Evolutionary conservation across 441 rosid genomes (phyloP).

Genomic region (Gossypium trilobum): DNA sequence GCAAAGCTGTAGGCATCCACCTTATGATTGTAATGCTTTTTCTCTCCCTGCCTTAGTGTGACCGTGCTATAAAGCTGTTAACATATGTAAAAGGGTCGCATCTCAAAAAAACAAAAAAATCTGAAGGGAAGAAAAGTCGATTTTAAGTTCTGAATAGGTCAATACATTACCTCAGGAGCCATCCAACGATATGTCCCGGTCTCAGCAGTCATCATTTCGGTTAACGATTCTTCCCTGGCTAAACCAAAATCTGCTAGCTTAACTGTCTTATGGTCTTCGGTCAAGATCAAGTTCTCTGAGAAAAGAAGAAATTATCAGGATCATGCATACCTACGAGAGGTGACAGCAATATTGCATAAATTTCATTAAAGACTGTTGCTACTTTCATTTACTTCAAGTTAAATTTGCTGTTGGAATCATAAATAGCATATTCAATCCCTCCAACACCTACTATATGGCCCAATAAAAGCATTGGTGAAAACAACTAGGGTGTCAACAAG

Average conservation of each 20-base stretch:
- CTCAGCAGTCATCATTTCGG: conserved; percentile 99
- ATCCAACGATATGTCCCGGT: conserved; percentile 96
- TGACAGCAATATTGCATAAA: neutral
- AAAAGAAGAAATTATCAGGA: conserved; percentile 8
- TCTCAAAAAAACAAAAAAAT: neutral
- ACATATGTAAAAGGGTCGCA: conserved; percentile 5
- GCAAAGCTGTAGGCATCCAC: conserved; percentile 94
- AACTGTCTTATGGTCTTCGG: conserved; percentile 66
- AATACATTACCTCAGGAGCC: conserved; percentile 77
- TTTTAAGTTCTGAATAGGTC: neutral
- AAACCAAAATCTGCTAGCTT: conserved; percentile 94
- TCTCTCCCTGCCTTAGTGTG: conserved; percentile 88
- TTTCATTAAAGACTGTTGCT: neutral
- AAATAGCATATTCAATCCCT: neutral
- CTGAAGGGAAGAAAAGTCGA: neutral
- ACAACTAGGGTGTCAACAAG: neutral
- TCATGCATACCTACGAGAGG: neutral
- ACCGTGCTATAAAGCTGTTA: conserved; percentile 89
- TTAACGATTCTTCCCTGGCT: conserved; percentile 92
- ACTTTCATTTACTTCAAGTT: neutral
- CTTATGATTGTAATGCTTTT: conserved; percentile 87
- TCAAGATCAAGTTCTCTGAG: conserved; percentile 82
- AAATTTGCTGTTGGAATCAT: neutral
- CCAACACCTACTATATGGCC: neutral
- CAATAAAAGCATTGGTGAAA: neutral